A percentile compares a stretch with the other conserved stretches of the same genome.
Evolutionary conservation across 2,329 filamentous ascomycete genomes (phyloP).

Genomic region (Pseudonectria foliicola): DNA sequence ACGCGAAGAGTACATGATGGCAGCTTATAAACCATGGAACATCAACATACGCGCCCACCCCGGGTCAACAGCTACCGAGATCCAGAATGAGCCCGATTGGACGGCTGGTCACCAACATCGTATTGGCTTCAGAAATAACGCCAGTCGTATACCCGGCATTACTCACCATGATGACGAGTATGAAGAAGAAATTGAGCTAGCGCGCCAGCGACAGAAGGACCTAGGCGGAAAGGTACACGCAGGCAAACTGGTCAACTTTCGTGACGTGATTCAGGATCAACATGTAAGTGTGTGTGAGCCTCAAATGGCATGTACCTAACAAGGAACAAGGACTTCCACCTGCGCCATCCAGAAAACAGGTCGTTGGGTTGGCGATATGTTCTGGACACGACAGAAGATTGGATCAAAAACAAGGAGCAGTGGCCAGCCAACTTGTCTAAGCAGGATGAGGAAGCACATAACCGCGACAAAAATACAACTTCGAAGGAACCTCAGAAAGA

Average conservation of each 20-base stretch:
- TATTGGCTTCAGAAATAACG: slow-evolving; percentile 30
- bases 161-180: slow-evolving; percentile 3
- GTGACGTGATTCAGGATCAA: slow-evolving; percentile 23
- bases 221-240: slow-evolving; percentile 3
- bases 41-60: slow-evolving; percentile 21
- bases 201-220: slow-evolving; percentile 1
- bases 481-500: slow-evolving; percentile 4
- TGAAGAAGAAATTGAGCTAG: slow-evolving; percentile 4
- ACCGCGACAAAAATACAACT: slow-evolving; percentile 1
- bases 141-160: slow-evolving; percentile 29
- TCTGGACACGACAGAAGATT: slow-evolving; percentile 40
- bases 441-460: slow-evolving; percentile 13
- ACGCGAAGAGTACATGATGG: no score
- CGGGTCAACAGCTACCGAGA: slow-evolving; percentile 32
- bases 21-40: slow-evolving; percentile 1
- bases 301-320: background rate
- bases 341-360: slow-evolving; percentile 35
- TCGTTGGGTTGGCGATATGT: slow-evolving; percentile 43
- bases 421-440: slow-evolving; percentile 39
- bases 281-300: background rate
- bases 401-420: slow-evolving; percentile 38
- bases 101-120: slow-evolving; percentile 28
- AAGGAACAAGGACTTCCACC: slow-evolving; percentile 32
- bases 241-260: slow-evolving; percentile 31
- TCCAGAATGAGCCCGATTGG: slow-evolving; percentile 38